phyloP scores from a whole-genome alignment of 169 alveolate species.

The Perkinsus marinus region DNA sequence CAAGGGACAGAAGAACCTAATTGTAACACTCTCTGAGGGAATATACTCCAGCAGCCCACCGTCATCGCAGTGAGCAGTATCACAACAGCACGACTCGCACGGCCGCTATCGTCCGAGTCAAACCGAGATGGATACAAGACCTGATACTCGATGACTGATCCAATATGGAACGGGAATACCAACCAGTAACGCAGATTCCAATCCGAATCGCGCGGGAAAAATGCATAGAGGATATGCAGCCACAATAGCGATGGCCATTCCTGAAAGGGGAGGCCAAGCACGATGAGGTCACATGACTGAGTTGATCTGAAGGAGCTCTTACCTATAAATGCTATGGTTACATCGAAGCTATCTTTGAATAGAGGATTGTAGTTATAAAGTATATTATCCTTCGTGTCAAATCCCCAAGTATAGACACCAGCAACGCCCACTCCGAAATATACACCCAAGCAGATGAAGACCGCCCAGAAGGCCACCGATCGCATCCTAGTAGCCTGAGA shows the following conservation, averaged over 20 bases:
- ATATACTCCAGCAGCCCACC: neutral
- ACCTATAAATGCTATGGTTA: neutral
- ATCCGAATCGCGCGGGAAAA: neutral
- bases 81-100: neutral
- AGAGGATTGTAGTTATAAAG: neutral
- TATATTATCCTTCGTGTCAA: neutral
- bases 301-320: neutral
- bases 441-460: neutral
- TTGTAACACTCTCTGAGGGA: neutral
- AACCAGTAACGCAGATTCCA: neutral
- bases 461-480: neutral
- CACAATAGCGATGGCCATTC: conserved; percentile 1
- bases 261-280: neutral
- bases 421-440: neutral
- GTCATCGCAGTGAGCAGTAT: neutral
- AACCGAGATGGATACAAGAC: neutral
- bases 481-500: conserved; percentile 3
- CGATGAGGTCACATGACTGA: neutral
- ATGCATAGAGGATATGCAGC: conserved; percentile 2
- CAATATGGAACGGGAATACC: no score
- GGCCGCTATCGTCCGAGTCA: neutral
- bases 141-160: no score
- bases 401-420: neutral
- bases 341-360: neutral
- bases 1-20: conserved; percentile 8